Evolutionary conservation across 2,329 filamentous ascomycete species (phyloP).

Genomic region (Colletotrichum sp.): DNA sequence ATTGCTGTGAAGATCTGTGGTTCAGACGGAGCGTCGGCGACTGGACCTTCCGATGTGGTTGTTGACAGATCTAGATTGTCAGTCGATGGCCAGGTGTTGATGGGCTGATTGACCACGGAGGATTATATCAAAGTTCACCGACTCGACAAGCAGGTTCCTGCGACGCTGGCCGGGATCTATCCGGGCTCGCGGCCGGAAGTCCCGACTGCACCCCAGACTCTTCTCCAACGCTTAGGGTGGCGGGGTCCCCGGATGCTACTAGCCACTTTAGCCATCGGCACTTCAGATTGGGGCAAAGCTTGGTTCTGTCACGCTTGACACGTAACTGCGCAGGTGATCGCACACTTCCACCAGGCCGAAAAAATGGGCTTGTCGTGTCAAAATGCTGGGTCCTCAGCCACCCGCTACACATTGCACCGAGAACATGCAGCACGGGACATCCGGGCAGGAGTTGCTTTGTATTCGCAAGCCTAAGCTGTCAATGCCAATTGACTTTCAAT

Average conservation of each 20-base stretch:
- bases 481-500: not conserved
- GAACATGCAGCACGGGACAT: not conserved
- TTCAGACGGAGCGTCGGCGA: constrained; percentile 7
- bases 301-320: not conserved
- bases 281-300: not conserved
- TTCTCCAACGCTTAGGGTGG: not conserved
- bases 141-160: not conserved
- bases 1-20: not conserved
- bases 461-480: not conserved
- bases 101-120: not conserved
- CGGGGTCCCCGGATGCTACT: constrained; percentile 13
- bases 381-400: not conserved
- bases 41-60: not conserved
- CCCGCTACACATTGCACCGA: constrained; percentile 1
- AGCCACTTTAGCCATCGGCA: not conserved
- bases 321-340: not conserved
- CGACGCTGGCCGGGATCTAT: constrained; percentile 3
- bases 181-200: constrained; percentile 5
- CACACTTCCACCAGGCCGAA: not conserved
- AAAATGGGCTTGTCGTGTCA: not conserved
- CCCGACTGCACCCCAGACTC: constrained; percentile 16
- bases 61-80: not conserved
- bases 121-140: constrained; percentile 16
- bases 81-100: not conserved
- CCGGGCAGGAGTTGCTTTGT: not conserved